Base-by-base conservation (phyloP, 2,329 filamentous ascomycete genomes). In the Diaporthe capsici region DNA sequence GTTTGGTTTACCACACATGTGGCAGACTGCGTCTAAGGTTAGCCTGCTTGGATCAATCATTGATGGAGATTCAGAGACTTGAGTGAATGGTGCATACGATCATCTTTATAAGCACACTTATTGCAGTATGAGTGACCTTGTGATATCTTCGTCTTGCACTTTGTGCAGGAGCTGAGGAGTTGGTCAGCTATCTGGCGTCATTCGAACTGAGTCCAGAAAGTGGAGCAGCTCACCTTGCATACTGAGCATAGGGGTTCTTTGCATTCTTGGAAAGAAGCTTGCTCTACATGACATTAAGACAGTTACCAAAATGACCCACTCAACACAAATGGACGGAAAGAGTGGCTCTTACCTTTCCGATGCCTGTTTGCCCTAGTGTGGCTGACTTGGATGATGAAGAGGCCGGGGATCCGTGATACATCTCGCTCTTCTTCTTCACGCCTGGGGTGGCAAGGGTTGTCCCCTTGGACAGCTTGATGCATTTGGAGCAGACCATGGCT, bases 391-490 rank as follows among this genome's bases (percentile, higher is more conserved):
- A 82, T 31, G 86, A 84, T 60, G 84, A 82, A 3, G 84, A 84
- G 17, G 88, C 85, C 1, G 90, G 83, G 2, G 91, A 92, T 65
- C 91, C 91, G 80, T 91, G 89, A 82, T 92, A 93, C 84, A 93
- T 91, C 71, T 93, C 91, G 80, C 84, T 90, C 86, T 91, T 93
- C 84, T 91, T 91, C 84, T 93, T 93, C 77, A 93, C 91, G 39
- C 87, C 89, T 0, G 91, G 91, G 0, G 91, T 93, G 76, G 90
- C 91, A 74, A 93, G 88, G 17, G 89, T 86, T 20, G 91, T 92
- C 72, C 87, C 85, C 82, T 91, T 91, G 73, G 88, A 84, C 72
- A 90, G 87, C 82, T 91, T 92, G 79, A 91, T 87, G 79, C 91
- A 93, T 84, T 91, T 92, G 77, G 87, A 83, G 85, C 91, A 93